Evolutionary conservation across 2,329 filamentous ascomycete species (phyloP), one percentile per base, ranked within the genome.

Genomic region (Curvularia sp.): DNA sequence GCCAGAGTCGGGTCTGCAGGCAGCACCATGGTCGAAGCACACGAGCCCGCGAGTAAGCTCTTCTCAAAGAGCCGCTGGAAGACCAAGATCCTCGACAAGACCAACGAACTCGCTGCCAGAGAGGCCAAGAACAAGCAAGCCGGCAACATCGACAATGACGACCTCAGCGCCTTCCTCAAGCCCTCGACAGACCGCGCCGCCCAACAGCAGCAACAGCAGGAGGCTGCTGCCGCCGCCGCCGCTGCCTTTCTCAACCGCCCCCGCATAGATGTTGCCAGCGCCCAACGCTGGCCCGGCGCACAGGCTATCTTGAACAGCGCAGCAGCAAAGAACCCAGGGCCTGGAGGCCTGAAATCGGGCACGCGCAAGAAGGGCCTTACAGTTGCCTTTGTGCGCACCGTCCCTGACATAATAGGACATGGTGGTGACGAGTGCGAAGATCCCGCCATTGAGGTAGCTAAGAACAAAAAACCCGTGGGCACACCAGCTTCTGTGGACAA

Each of bases 351-450:
- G 68, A 65, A 75, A 63, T 73, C 66, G 41, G 66, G 67, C 76
- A 76, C 75, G 35, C 69, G 80, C 67, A 81, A 84, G 71, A 91
- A 91, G 76, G 89, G 89, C 9, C 80, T 95, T 61, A 81, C 81
- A 4, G 93, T 97, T 35, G 86, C 83, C 55, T 97, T 97, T 70
- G 85, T 84, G 52, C 87, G 91, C 66, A 84, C 84, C 9, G 82
- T 84, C 54, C 93, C 93, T 6, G 89, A 92, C 47, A 78, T 97
- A 61, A 97, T 98, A 71, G 94, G 94, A 47, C 89, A 94, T 76
- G 94, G 94, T 57, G 94, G 94, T 33, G 94, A 97, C 71, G 93
- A 97, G 75, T 89, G 90, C 54, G 88, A 91, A 53, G 80, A 85
- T 8, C 90, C 91, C 1, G 85, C 88, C 1, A 81, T 87, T 20